phyloP scores from a whole-genome alignment of 164 flowering plant genomes.

The Umbilicus rupestris region DNA sequence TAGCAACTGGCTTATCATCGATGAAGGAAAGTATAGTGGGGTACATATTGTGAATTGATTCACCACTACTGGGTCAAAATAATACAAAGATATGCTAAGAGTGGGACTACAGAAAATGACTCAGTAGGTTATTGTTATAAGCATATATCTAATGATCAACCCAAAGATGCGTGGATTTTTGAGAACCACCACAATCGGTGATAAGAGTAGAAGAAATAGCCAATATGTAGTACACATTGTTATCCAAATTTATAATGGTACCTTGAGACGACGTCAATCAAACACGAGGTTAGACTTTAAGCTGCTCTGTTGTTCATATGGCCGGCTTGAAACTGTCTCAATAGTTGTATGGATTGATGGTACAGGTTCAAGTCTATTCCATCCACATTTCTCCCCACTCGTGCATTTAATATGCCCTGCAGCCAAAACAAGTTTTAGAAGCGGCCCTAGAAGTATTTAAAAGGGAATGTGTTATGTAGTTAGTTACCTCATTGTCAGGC shows the following conservation, averaged over 20 bases:
- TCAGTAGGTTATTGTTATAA: no score
- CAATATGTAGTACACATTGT: not conserved
- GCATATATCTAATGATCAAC: no score
- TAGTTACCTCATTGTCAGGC: slow-evolving; percentile 46
- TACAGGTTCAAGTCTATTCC: slow-evolving; percentile 83
- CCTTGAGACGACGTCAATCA: not conserved
- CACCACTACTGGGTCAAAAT: not conserved
- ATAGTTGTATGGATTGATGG: slow-evolving; percentile 55
- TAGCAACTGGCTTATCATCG: not conserved
- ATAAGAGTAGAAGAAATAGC: not conserved
- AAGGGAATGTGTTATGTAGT: no score
- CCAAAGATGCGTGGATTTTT: not conserved
- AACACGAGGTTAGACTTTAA: not conserved
- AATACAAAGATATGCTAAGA: not conserved
- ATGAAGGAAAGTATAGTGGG: not conserved
- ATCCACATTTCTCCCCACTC: slow-evolving; percentile 77
- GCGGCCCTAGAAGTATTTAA: not conserved
- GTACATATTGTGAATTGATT: not conserved
- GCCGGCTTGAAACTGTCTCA: slow-evolving; percentile 52
- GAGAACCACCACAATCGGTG: not conserved
- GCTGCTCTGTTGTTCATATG: slow-evolving; percentile 20
- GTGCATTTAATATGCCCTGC: slow-evolving; percentile 62
- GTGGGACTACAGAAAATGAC: no score
- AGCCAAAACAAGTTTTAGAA: slow-evolving; percentile 7
- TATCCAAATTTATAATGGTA: not conserved